Base-by-base conservation (phyloP, 2,329 filamentous ascomycete species). In the Fusarium citri region DNA sequence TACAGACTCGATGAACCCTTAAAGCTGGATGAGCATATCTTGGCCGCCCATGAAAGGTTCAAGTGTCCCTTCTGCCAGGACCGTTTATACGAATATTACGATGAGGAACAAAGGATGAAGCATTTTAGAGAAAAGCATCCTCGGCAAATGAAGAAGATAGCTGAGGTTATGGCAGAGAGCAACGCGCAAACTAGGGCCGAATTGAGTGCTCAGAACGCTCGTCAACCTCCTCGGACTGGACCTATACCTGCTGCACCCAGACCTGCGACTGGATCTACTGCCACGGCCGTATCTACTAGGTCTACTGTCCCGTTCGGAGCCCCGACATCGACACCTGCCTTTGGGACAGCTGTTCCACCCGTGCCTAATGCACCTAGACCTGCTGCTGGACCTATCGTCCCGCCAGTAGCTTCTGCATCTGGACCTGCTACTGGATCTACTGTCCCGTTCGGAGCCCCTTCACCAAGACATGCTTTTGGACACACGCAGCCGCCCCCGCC, bases 31-130 rank as follows among this genome's bases (percentile, higher is more conserved):
- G 57, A 59, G 8, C 84, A 86, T 54, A 40, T 83, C 6, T 49
- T 66, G 26, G 64, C 76, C n/a, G 69, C 60, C 1, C 84, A 86
- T 50, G 43, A 66, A n/a, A 64, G 66, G 3, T 64, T 72, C 10
- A 76, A 76, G 43, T 83, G 82, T 55, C 74, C 74, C 22, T 82
- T 80, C 71, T 83, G 82, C 50, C 66, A 77, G 14, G 72, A 77
- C 8, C 64, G 57, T 3, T 55, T 81, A 18, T 80, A 72, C 47
- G 48, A 66, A 43, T 72, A 78, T 60, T 81, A 77, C 78, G 53
- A 66, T 12, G 31, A 50, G 1, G 56, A 73, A 16, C 71, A 78
- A 59, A 72, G 66, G 22, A 50, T 59, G 8, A 46, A 53, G 12
- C 81, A 83, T 56, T 70, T 80, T 20, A 62, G 72, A 10, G 41